phyloP scores from a whole-genome alignment of 2,329 filamentous ascomycete genomes.

The Fusarium sp. region DNA sequence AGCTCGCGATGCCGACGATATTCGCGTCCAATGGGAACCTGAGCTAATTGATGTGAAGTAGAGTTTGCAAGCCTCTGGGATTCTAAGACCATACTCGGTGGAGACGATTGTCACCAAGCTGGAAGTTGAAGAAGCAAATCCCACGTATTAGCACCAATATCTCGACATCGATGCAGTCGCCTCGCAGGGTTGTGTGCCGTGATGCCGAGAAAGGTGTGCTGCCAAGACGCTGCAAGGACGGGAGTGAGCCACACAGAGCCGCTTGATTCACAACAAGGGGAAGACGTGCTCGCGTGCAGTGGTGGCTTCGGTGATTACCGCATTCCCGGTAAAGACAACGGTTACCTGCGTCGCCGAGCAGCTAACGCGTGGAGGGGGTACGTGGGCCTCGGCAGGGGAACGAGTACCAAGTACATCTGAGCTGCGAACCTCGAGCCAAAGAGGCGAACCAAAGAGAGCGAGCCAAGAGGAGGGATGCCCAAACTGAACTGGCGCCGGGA shows the following conservation, averaged over 20 bases:
- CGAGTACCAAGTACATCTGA: conserved; percentile 23
- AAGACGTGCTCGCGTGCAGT: conserved; percentile 32
- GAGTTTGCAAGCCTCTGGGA: conserved; percentile 10
- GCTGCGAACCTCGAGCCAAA: not conserved
- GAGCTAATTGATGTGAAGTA: conserved; percentile 10
- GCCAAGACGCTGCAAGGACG: conserved; percentile 33
- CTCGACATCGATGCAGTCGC: conserved; percentile 1
- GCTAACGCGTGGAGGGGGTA: conserved; percentile 18
- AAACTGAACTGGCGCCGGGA: conserved; percentile 14
- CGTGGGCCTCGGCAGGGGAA: conserved; percentile 20
- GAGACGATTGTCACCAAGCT: conserved; percentile 12
- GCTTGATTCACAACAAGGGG: conserved; percentile 20
- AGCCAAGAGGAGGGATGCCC: not conserved
- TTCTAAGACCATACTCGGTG: conserved; percentile 10
- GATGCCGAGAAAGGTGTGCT: conserved; percentile 40
- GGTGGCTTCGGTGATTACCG: conserved; percentile 32
- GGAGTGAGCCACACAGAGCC: conserved; percentile 17
- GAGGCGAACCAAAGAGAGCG: not conserved
- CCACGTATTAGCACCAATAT: conserved; percentile 21
- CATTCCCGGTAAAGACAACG: conserved; percentile 31
- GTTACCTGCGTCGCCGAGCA: conserved; percentile 3
- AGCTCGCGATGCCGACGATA: conserved; percentile 14
- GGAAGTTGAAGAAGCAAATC: conserved; percentile 24
- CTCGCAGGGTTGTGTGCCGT: conserved; percentile 34
- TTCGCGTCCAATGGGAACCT: conserved; percentile 26